Base-by-base conservation (phyloP, 768 basidiomycete species). In the Macrolepiota fuliginosa region DNA sequence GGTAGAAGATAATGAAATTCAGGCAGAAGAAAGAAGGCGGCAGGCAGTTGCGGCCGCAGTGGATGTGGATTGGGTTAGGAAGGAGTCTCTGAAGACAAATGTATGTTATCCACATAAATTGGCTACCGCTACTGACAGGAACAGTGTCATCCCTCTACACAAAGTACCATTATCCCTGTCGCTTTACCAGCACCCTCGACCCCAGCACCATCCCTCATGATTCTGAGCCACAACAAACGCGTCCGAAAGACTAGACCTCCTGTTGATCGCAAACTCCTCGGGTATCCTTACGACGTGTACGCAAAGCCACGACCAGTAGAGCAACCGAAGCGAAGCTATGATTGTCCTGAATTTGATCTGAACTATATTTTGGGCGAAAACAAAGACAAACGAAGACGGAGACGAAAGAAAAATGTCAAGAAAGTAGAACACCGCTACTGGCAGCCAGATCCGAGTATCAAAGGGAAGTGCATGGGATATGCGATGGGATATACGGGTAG, bases 241-340 rank as follows among this genome's bases (percentile, higher is more conserved):
- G 66, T 67, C 7, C 72, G 80, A 60, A 72, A 68, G 42, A 79
- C 79, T 9, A 74, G 79, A n/a, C 78, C 79, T n/a, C 76, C 79
- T 1, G 74, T 77, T 11, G 65, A 73, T 40, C 27, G 61, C 1
- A 54, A 67, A 35, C 66, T 78, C 10, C 54, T 61, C 9, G 70
- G 71, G 12, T 70, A 72, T 59, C 80, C 79, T 10, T 79, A 80
- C 59, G 65, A 63, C n/a, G 36, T 64, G 10, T 59, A 65, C 36
- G 55, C 56, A 56, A 49, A 25, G 29, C 60, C 58, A 49, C 58
- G 62, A n/a, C 60, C 50, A 45, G 56, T 25, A 45, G 51, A 17
- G 36, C 57, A 27, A 3, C 29, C 3, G 24, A 60, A 27, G 2
- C 66, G 57, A 42, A 53, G 58, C 3, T 66, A 65, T 56, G 53